Base-by-base conservation (phyloP, 2,329 filamentous ascomycete species). In the Nannizziopsis barbatae region DNA sequence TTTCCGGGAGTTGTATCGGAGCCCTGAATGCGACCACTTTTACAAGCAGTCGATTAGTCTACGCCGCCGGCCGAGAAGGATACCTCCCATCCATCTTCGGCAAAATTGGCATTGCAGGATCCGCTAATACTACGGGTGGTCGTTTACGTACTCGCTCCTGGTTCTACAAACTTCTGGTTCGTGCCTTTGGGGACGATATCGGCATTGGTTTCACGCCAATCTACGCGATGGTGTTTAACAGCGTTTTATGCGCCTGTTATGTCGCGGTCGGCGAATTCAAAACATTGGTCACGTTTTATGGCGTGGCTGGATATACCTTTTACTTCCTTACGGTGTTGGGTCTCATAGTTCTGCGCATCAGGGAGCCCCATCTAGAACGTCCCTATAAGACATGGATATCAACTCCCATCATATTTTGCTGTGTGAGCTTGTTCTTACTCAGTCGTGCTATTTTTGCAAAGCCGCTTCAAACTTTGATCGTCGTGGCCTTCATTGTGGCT, bases 401-500 rank as follows among this genome's bases (percentile, higher is more conserved):
- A 0, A 98, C 92, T 2, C 92, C 92, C 9, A 90, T 98, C 55
- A 90, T 95, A 49, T 98, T 98, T 65, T 98, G 92, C 75, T 98
- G 92, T 62, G 92, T 98, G 35, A 94, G 86, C 63, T 66, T 98
- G 55, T 98, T 98, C 62, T 67, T 98, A 55, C 76, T 98, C 37
- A 89, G 81, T 60, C 75, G 92, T 44, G 88, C 89, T 2, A 81
- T 96, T 11, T 92, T 98, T 62, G 84, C 88, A 11, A 83, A 95
- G 67, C 92, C 92, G 3, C 58, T 94, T 45, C 89, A 98, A 73
- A 95, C 90, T 0, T 63, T 95, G 18, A 79, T 90, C 17, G 92
- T 98, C 6, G 72, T 95, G 5, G 81, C 72, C 0, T 98, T 96
- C 60, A 85, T 95, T 51, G 72, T 83, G 3, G 82, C 80, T 0